These are phyloP conservation scores for Talaromyces sp. DNA, from an alignment of 2,329 filamentous ascomycete genomes.

Conservation along the genomic window DNA sequence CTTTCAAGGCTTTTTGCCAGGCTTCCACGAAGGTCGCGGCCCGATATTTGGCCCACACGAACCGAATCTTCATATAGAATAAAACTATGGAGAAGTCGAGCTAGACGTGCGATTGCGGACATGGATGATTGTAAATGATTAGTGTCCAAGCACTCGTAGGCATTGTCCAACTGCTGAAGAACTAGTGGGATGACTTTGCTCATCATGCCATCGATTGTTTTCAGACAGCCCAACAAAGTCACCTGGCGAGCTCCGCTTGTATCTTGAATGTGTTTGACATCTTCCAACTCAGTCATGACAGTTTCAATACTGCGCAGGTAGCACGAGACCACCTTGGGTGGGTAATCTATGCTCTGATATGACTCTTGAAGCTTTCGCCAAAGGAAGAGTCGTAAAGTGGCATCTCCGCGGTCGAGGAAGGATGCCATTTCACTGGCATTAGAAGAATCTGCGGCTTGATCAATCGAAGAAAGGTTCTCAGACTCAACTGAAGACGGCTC, in stretches of 20 bases:
- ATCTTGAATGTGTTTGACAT: constrained; percentile 58
- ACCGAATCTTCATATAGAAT: constrained; percentile 83
- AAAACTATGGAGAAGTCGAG: constrained; percentile 75
- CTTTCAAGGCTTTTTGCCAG: constrained; percentile 45
- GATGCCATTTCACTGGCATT: constrained; percentile 77
- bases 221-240: constrained; percentile 74
- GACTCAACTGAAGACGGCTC: constrained; percentile 60
- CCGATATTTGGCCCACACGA: constrained; percentile 70
- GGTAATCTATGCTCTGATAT: constrained; percentile 81
- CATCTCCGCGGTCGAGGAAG: constrained; percentile 79
- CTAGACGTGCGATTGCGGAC: constrained; percentile 69
- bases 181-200: constrained; percentile 70
- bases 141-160: constrained; percentile 83
- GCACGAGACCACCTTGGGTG: constrained; percentile 86
- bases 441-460: constrained; percentile 48
- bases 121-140: constrained; percentile 75
- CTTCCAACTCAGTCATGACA: constrained; percentile 70
- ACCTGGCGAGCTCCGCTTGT: constrained; percentile 67
- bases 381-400: constrained; percentile 80
- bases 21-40: constrained; percentile 59
- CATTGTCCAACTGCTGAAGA: constrained; percentile 63
- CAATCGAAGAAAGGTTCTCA: constrained; percentile 20
- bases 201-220: constrained; percentile 76
- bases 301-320: constrained; percentile 83
- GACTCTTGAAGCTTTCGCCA: constrained; percentile 92